Percentiles rank a stretch among this genome's conserved stretches.
Evolutionary conservation across 805 yeast species (phyloP).

Genomic region (Brettanomyces nanus): DNA sequence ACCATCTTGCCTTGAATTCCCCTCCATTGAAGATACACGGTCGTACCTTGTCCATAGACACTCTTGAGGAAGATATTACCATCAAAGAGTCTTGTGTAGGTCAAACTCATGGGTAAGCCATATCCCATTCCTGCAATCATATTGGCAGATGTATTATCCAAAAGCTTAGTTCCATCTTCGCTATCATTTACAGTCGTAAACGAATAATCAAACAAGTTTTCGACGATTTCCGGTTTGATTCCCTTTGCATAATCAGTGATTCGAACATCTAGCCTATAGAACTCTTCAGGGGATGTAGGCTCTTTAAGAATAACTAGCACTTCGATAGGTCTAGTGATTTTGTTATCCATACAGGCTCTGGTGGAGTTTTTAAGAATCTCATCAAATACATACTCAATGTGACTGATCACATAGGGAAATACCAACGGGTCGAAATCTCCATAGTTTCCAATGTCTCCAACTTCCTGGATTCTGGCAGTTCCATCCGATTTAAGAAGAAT

Average conservation of each 20-base stretch:
- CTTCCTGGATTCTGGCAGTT: slow-evolving; percentile 22
- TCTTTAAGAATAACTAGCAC: slow-evolving; percentile 36
- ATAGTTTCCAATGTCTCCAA: slow-evolving; percentile 25
- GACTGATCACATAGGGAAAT: slow-evolving; percentile 81
- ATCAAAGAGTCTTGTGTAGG: slow-evolving; percentile 66
- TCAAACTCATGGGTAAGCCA: slow-evolving; percentile 79
- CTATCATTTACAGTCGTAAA: slow-evolving; percentile 63
- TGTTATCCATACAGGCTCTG: slow-evolving; percentile 77
- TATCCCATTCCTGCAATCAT: slow-evolving; percentile 93
- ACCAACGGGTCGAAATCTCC: slow-evolving; percentile 25
- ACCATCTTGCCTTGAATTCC: slow-evolving; percentile 21
- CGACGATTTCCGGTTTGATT: slow-evolving; percentile 56
- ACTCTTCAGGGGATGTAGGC: slow-evolving; percentile 20
- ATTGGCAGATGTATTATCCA: slow-evolving; percentile 48
- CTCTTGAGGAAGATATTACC: slow-evolving; percentile 64
- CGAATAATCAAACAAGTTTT: slow-evolving; percentile 75
- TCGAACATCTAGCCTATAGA: slow-evolving; percentile 49
- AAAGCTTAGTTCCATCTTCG: slow-evolving; percentile 47
- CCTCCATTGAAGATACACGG: slow-evolving; percentile 51
- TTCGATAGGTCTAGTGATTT: slow-evolving; percentile 36
- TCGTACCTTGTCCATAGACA: slow-evolving; percentile 72
- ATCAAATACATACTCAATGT: slow-evolving; percentile 78
- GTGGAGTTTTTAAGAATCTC: slow-evolving; percentile 84
- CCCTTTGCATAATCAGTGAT: slow-evolving; percentile 89
- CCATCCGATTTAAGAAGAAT: slow-evolving; percentile 21